Conservation (phyloP, 768 basidiomycete genomes). For the Sarcomyxa edulis region DNA sequence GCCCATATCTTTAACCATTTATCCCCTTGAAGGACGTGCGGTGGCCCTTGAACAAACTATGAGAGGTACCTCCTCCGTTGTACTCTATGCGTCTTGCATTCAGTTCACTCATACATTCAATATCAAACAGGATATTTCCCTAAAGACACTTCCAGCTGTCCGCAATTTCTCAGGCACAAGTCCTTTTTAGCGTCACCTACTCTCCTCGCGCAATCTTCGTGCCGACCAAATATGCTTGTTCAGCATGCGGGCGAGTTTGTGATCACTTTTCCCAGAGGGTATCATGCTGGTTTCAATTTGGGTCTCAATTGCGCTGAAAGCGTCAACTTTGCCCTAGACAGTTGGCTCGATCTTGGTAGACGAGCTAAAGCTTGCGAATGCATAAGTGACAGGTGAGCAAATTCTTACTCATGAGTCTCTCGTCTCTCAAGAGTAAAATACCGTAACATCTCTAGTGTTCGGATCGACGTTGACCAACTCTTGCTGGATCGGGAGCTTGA, state of each 20-base stretch:
- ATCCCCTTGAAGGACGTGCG: too few relatives aligned
- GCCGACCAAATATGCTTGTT: slow-evolving; percentile 79
- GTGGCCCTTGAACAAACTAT: slow-evolving; percentile 83
- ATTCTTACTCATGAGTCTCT: slow-evolving; percentile 1
- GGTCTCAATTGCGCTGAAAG: slow-evolving; percentile 97
- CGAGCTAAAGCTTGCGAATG: slow-evolving; percentile 74
- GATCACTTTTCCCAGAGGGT: slow-evolving; percentile 91
- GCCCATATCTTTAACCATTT: too few relatives aligned
- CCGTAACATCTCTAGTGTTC: slow-evolving; percentile 53
- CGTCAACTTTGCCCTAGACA: slow-evolving; percentile 93
- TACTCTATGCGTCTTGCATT: slow-evolving; percentile 1
- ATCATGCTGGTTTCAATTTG: slow-evolving; percentile 95
- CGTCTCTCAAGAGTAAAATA: too few relatives aligned
- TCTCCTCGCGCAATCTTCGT: slow-evolving; percentile 72
- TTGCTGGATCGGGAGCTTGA: slow-evolving; percentile 62
- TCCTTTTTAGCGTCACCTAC: slow-evolving; percentile 90
- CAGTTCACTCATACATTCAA: slow-evolving; percentile 4
- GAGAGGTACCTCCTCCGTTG: slow-evolving; percentile 50
- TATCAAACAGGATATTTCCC: slow-evolving; percentile 76
- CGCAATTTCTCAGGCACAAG: slow-evolving; percentile 95
- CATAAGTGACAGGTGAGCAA: slow-evolving; percentile 62
- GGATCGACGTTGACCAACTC: slow-evolving; percentile 89
- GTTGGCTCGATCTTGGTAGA: slow-evolving; percentile 87
- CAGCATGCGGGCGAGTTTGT: slow-evolving; percentile 96
- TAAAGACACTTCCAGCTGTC: slow-evolving; percentile 75